Percentiles rank a stretch among this genome's conserved stretches.
phyloP scores from a whole-genome alignment of 2,329 filamentous ascomycete genomes.

The Sarocladiaceae sp. region DNA sequence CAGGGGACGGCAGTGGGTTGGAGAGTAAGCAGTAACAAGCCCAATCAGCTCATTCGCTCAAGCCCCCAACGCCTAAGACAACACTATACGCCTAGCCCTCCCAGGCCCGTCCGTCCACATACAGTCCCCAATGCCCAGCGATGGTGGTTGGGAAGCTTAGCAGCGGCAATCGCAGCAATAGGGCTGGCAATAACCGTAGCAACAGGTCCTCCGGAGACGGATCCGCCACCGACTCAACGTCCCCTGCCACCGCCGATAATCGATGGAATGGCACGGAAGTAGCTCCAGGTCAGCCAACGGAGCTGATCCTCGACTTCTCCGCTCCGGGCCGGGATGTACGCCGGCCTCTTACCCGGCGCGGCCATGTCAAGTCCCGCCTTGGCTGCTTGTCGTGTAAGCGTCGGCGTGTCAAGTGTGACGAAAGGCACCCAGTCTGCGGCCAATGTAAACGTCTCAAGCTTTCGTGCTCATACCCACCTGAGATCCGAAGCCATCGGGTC shows the following conservation, averaged over 20 bases:
- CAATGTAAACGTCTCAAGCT: conserved; percentile 9
- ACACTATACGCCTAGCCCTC: too few relatives aligned
- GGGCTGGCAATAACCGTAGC: too few relatives aligned
- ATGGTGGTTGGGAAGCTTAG: too few relatives aligned
- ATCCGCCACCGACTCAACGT: background rate
- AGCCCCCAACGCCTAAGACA: too few relatives aligned
- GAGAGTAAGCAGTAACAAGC: too few relatives aligned
- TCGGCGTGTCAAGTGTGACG: conserved; percentile 27
- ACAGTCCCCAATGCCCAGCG: too few relatives aligned
- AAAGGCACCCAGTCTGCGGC: conserved; percentile 20
- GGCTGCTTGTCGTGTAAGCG: conserved; percentile 16
- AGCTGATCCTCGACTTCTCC: conserved; percentile 8
- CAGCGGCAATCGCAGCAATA: too few relatives aligned
- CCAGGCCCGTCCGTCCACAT: too few relatives aligned
- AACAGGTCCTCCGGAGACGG: background rate
- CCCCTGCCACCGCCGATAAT: background rate
- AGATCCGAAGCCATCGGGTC: background rate
- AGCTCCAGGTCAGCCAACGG: background rate
- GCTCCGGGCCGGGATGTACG: background rate
- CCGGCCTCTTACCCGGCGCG: background rate
- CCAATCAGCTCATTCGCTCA: too few relatives aligned
- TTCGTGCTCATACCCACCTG: background rate
- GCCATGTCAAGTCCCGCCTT: conserved; percentile 18
- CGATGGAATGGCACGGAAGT: background rate
- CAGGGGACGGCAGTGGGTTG: too few relatives aligned